A percentile compares a stretch with the other conserved stretches of the same genome.
These are phyloP conservation scores for Chaetomium sp. DNA, from an alignment of 2,329 filamentous ascomycete species.

Conservation along the genomic window DNA sequence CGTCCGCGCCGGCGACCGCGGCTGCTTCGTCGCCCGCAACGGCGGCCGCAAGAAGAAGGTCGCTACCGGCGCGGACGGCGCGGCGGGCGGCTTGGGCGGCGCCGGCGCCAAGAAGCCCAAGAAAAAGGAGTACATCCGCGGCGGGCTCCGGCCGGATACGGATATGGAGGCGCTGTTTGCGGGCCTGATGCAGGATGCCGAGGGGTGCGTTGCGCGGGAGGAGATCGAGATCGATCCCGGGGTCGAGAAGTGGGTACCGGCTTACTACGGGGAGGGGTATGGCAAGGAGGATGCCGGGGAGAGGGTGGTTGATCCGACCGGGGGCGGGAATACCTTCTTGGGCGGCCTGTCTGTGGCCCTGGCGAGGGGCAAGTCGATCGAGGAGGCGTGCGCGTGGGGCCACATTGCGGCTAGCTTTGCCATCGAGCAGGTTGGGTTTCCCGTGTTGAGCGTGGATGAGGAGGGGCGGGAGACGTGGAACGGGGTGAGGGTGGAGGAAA, in stretches of 20 bases:
- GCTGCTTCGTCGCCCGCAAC: conserved; percentile 66
- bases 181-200: conserved; percentile 56
- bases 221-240: conserved; percentile 62
- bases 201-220: conserved; percentile 57
- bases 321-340: conserved; percentile 89
- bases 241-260: conserved; percentile 37
- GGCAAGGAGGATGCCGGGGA: conserved; percentile 31
- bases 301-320: conserved; percentile 86
- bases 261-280: conserved; percentile 28
- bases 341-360: conserved; percentile 61
- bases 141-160: conserved; percentile 59
- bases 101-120: conserved; percentile 29
- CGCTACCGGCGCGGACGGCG: conserved; percentile 27
- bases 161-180: conserved; percentile 66
- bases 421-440: conserved; percentile 92
- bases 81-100: conserved; percentile 21
- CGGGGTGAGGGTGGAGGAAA: conserved; percentile 54
- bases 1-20: conserved; percentile 70
- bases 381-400: conserved; percentile 76
- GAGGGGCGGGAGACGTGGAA: conserved; percentile 63
- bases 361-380: conserved; percentile 60
- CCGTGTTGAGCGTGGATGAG: conserved; percentile 53
- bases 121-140: conserved; percentile 41
- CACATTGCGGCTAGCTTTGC: conserved; percentile 86
- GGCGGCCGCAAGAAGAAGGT: conserved; percentile 52